Evolutionary conservation across 345 rosid genomes (phyloP), one percentile per base, ranked within the genome.

Genomic region (Xanthoceras sorbifolium): DNA sequence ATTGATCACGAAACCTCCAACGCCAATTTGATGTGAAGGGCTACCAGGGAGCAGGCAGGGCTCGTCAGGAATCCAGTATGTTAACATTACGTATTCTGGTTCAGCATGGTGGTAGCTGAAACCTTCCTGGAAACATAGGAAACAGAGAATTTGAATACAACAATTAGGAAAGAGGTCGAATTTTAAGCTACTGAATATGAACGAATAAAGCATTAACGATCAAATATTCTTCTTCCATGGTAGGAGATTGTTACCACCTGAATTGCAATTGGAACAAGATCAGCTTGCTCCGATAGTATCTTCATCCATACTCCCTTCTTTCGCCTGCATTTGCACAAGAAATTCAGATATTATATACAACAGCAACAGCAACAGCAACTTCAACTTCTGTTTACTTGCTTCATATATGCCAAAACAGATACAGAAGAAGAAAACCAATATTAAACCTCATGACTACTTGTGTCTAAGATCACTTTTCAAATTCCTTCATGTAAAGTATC

Each of bases 1-100:
- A 28, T 85, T 86, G 73, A 87, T 74, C 59, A 81, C 87, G 23
- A 89, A 86, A 26, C 83, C 91, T 28, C 78, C 88, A 0, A 86
- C 73, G 2, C 91, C 89, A 15, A 86, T 82, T n/a, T 80, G 93
- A 79, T 87, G 91, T 0, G 88, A 87, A 42, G 91, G 89, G 74
- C 83, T 79, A 12, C 69, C 74, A n/a, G 91, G 90, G 57, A 87
- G 86, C 78, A 74, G 32, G 79, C 84, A 83, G 23, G 87, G 86
- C 10, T 73, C 82, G 3, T 69, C 81, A 28, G 89, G 86, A 78
- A 89, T 86, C 93, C 93, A 89, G 75, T 79, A 70, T 2, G 88
- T 84, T 44, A 89, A 81, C 89, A 83, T 86, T 7, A 82, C 84
- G 71, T 87, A 83, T 44, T 84, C 87, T 42, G 87, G 85, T 71